These are phyloP conservation scores for Plectranthus barbatus DNA, from an alignment of 257 asterid genomes.

Conservation along the genomic window DNA sequence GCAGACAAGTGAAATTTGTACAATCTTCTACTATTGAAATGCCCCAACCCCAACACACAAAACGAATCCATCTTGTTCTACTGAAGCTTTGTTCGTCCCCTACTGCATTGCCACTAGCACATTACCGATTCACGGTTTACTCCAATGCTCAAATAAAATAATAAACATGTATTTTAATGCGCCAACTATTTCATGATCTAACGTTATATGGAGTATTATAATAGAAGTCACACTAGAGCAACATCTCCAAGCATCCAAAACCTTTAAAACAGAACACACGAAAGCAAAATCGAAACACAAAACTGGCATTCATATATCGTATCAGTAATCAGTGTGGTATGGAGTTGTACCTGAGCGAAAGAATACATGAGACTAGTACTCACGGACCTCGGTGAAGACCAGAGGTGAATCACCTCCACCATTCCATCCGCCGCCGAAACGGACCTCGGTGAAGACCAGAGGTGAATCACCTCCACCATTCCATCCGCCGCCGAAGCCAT, in stretches of 20 bases:
- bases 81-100: no score
- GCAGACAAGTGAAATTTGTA: no score
- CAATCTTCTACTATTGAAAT: no score
- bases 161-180: background rate
- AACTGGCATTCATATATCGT: background rate
- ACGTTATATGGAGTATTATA: background rate
- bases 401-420: constrained; percentile 29
- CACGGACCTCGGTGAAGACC: constrained; percentile 31
- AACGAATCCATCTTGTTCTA: no score
- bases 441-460: constrained; percentile 33
- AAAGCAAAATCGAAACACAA: background rate
- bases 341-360: constrained; percentile 25
- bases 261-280: background rate
- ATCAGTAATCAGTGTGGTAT: background rate
- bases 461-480: constrained; percentile 27
- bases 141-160: background rate
- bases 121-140: no score
- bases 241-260: background rate
- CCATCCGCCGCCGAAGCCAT: constrained; percentile 15
- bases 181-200: background rate
- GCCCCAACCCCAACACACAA: no score
- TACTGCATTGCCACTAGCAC: no score
- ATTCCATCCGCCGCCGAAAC: constrained; percentile 13
- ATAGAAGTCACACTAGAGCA: background rate
- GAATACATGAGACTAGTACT: constrained; percentile 38